Percentiles rank a stretch among this genome's conserved stretches.
Evolutionary conservation across 164 flowering plant species (phyloP).

Genomic region (Tetrastigma voinierianum): DNA sequence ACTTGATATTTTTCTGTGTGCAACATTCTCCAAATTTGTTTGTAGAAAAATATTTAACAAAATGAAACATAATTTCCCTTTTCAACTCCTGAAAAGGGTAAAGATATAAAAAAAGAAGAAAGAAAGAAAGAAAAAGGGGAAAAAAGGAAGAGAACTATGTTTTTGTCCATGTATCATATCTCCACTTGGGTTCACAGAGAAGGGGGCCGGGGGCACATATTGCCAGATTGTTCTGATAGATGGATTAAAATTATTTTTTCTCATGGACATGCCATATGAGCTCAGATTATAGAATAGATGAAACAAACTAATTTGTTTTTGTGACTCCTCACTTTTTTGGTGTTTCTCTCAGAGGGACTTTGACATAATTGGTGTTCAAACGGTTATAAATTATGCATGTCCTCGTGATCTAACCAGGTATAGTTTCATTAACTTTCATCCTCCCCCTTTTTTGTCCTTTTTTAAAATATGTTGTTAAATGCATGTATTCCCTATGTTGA

Average conservation of each 20-base stretch:
- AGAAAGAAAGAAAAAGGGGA: too few relatives aligned
- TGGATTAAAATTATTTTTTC: not conserved
- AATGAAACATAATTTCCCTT: too few relatives aligned
- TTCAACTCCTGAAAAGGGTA: too few relatives aligned
- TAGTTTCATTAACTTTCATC: not conserved
- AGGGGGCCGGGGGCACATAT: too few relatives aligned
- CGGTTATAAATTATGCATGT: conserved; percentile 92
- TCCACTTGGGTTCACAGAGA: too few relatives aligned
- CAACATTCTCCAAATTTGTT: not conserved
- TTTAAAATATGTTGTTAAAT: not conserved
- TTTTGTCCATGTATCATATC: too few relatives aligned
- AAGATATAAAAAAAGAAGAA: too few relatives aligned
- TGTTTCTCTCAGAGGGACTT: conserved; percentile 66
- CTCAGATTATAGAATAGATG: not conserved
- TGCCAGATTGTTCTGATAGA: too few relatives aligned
- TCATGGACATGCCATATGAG: not conserved
- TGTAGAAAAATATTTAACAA: not conserved
- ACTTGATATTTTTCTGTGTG: not conserved
- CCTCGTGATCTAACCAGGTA: conserved; percentile 93
- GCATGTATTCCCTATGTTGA: not conserved
- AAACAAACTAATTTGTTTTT: not conserved
- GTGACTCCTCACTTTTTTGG: not conserved
- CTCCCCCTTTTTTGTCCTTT: not conserved
- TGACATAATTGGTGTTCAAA: conserved; percentile 90
- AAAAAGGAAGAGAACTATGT: too few relatives aligned